phyloP scores from a whole-genome alignment of 768 basidiomycete genomes.

The Lactarius quietus region DNA sequence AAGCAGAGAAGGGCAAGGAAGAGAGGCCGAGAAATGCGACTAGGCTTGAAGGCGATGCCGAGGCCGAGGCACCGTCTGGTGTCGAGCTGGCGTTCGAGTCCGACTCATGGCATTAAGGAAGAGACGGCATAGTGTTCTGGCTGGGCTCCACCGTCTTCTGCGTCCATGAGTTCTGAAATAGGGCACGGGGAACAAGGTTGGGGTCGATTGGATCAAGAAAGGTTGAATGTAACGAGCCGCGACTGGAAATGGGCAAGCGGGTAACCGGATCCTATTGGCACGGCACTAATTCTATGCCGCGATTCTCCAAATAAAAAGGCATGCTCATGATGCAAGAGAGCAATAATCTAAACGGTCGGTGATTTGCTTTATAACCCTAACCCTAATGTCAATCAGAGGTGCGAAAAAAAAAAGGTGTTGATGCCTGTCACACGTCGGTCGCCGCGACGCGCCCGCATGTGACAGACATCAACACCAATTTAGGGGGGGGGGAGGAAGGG shows the following conservation, averaged over 20 bases:
- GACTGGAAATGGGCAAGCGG: neutral
- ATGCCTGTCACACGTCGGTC: neutral
- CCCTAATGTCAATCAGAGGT: constrained; percentile 4
- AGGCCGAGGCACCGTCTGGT: neutral
- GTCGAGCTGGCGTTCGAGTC: neutral
- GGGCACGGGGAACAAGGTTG: neutral
- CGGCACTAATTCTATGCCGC: neutral
- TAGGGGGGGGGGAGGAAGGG: neutral
- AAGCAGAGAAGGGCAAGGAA: neutral
- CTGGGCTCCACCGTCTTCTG: neutral
- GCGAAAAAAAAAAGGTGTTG: constrained; percentile 1
- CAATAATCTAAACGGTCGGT: too few species aligned
- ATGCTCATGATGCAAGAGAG: too few species aligned
- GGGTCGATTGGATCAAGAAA: constrained; percentile 8
- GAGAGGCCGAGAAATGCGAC: neutral
- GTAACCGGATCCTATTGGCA: neutral
- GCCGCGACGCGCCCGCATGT: constrained; percentile 3
- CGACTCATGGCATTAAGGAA: neutral
- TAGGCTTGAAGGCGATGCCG: neutral
- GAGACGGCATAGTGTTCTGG: neutral
- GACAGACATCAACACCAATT: neutral
- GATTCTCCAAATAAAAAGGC: neutral
- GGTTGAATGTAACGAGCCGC: neutral
- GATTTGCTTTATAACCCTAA: constrained; percentile 23
- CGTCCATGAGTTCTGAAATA: constrained; percentile 15